Evolutionary conservation across 441 rosid genomes (phyloP).

Genomic region (Dalechampia spathulata): DNA sequence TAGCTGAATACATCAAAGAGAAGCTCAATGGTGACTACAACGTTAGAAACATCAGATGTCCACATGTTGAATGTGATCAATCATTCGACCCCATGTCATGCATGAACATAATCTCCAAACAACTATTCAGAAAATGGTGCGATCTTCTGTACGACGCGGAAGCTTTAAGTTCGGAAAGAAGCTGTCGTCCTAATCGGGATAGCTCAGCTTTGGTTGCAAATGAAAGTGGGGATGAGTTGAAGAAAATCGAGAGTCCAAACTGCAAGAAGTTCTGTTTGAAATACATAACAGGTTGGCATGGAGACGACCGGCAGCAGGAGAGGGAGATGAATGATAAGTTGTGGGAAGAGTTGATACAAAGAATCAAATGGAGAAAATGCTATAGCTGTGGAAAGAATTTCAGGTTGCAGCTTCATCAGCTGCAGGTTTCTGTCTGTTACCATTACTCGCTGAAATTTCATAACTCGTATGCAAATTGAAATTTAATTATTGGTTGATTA

Average conservation of each 20-base stretch:
- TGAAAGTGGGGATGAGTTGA: slow-evolving; percentile 10
- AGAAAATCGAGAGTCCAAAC: slow-evolving; percentile 14
- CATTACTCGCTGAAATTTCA: too few species aligned
- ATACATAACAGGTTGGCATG: too few species aligned
- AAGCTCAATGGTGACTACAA: slow-evolving; percentile 8
- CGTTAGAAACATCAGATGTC: slow-evolving; percentile 5
- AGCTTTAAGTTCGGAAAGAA: slow-evolving; percentile 3
- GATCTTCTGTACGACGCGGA: slow-evolving; percentile 8
- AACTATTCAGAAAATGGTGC: slow-evolving; percentile 11
- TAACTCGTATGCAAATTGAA: too few species aligned
- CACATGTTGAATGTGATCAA: slow-evolving; percentile 2
- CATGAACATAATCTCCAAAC: slow-evolving; percentile 7
- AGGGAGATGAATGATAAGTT: too few species aligned
- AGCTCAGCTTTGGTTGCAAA: slow-evolving; percentile 16
- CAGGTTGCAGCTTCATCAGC: too few species aligned
- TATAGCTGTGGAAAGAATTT: too few species aligned
- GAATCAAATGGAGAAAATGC: too few species aligned
- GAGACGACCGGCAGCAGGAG: too few species aligned
- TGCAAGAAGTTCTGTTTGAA: slow-evolving; percentile 14
- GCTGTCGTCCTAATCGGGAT: slow-evolving; percentile 15
- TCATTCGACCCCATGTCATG: slow-evolving; percentile 7
- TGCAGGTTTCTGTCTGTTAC: too few species aligned
- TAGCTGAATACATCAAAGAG: slow-evolving; percentile 9
- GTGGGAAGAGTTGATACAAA: too few species aligned
- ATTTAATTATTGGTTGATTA: too few species aligned